A percentile compares a stretch with the other conserved stretches of the same genome.
phyloP scores from a whole-genome alignment of 2,329 filamentous ascomycete species.

The Emericellopsis cladophorae region DNA sequence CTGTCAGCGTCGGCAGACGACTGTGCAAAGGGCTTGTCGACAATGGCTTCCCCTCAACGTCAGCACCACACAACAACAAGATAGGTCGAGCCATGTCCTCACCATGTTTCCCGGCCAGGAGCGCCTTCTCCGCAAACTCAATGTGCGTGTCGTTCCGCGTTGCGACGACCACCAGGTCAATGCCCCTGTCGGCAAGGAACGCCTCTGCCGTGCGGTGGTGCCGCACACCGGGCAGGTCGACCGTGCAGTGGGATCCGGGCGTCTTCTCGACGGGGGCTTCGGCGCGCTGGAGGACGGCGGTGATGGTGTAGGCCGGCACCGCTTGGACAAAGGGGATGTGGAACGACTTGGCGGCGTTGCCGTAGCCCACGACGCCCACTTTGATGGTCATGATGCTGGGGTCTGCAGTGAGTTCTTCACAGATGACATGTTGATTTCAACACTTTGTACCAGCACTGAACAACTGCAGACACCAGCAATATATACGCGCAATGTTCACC shows the following conservation, averaged over 20 bases:
- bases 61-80: neutral
- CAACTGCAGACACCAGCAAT: no score
- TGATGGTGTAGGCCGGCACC: conserved; percentile 51
- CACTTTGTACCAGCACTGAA: no score
- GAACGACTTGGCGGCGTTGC: conserved; percentile 61
- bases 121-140: conserved; percentile 46
- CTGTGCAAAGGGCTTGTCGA: conserved; percentile 74
- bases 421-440: no score
- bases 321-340: conserved; percentile 67
- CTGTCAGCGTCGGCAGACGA: conserved; percentile 53
- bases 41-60: neutral
- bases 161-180: conserved; percentile 62
- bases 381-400: conserved; percentile 26
- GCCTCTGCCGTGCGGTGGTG: conserved; percentile 50
- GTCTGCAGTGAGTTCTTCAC: no score
- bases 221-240: conserved; percentile 51
- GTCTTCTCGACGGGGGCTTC: conserved; percentile 23
- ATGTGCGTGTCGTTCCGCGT: conserved; percentile 64
- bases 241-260: conserved; percentile 41
- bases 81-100: neutral
- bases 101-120: conserved; percentile 59
- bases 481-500: no score
- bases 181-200: conserved; percentile 49
- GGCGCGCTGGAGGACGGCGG: conserved; percentile 68
- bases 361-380: conserved; percentile 38